Percentiles rank a stretch among this genome's conserved stretches.
Conservation (phyloP, 331 rosid genomes). For the Spiraea crenata region DNA sequence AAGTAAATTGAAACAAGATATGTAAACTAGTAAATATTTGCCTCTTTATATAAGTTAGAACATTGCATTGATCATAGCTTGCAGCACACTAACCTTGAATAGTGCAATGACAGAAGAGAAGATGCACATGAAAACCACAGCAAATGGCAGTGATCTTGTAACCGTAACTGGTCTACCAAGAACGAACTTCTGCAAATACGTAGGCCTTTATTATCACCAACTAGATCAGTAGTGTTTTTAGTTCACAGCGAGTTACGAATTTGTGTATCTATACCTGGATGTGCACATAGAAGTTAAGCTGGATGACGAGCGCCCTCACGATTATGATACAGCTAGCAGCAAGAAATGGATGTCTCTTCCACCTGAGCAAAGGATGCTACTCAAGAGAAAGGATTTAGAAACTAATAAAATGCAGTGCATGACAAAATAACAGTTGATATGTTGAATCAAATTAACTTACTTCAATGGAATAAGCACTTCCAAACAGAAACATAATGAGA, state of each 20-base stretch:
- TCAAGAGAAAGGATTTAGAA: neutral
- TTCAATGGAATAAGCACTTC: slow-evolving; percentile 19
- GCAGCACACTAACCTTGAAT: slow-evolving; percentile 12
- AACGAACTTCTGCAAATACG: slow-evolving; percentile 10
- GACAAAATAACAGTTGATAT: neutral
- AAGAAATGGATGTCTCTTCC: slow-evolving; percentile 22
- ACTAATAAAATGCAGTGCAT: no score
- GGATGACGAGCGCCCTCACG: slow-evolving; percentile 21
- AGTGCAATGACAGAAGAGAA: slow-evolving; percentile 17
- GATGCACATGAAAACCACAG: slow-evolving; percentile 22
- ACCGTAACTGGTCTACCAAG: slow-evolving; percentile 10
- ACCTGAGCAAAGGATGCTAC: slow-evolving; percentile 19
- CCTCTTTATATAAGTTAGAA: no score
- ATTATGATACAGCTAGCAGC: slow-evolving; percentile 19
- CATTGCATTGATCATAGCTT: no score
- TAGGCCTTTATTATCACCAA: neutral
- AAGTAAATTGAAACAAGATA: no score
- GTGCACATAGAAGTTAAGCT: slow-evolving; percentile 16
- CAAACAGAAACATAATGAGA: slow-evolving; percentile 4
- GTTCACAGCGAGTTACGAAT: neutral
- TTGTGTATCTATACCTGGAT: slow-evolving; percentile 6
- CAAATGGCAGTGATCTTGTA: slow-evolving; percentile 18
- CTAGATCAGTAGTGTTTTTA: no score
- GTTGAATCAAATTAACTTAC: neutral
- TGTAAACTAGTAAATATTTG: neutral